Conservation (phyloP, 768 basidiomycete genomes). For the Lactifluus subvellereus region DNA sequence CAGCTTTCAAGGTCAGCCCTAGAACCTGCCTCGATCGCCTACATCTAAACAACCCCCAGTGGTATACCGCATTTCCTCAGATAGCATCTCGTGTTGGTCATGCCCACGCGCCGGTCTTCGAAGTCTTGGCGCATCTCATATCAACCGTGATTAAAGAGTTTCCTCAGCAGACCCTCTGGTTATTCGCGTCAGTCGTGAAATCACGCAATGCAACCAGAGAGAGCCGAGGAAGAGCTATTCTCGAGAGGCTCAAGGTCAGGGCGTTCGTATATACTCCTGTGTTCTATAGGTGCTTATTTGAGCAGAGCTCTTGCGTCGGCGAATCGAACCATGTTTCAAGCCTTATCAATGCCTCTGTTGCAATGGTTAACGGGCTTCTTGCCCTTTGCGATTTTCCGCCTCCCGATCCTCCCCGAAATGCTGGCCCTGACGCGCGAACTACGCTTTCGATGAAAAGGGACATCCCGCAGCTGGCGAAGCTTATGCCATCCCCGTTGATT, state of each 20-base stretch:
- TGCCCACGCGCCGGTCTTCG: conserved; percentile 52
- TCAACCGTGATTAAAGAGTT: conserved; percentile 68
- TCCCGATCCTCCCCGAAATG: conserved; percentile 27
- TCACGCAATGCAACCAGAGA: conserved; percentile 64
- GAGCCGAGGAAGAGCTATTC: conserved; percentile 51
- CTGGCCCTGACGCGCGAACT: conserved; percentile 27
- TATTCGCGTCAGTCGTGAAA: conserved; percentile 82
- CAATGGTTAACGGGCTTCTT: conserved; percentile 68
- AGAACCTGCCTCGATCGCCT: not conserved
- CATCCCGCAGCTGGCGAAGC: conserved; percentile 47
- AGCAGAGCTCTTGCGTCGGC: conserved; percentile 44
- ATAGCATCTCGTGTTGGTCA: conserved; percentile 92
- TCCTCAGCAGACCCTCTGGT: conserved; percentile 90
- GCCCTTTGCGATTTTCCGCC: conserved; percentile 55
- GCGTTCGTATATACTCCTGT: not conserved
- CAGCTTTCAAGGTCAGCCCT: conserved; percentile 70
- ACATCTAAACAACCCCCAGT: conserved; percentile 43
- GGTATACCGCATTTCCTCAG: conserved; percentile 95
- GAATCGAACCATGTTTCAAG: conserved; percentile 39
- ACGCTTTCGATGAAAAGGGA: conserved; percentile 47
- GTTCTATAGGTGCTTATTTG: not conserved
- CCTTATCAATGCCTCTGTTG: conserved; percentile 43
- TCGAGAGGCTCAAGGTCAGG: conserved; percentile 53
- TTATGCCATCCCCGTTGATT: conserved; percentile 65
- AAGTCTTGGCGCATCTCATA: conserved; percentile 60